phyloP scores from a whole-genome alignment of 148 eudicot species.

The Nyssa sinensis region DNA sequence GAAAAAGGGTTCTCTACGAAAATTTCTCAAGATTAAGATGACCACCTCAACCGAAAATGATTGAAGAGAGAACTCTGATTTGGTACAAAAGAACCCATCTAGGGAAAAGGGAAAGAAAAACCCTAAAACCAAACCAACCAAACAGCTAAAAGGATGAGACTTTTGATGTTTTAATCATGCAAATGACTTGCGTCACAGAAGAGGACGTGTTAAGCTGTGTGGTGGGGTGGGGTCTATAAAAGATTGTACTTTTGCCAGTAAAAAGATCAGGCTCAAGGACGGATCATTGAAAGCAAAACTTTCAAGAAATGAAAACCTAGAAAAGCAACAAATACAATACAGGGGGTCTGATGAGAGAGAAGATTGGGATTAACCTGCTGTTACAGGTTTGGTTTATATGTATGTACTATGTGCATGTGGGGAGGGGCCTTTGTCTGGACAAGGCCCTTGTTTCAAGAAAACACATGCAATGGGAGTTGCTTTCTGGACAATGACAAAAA shows the following conservation, averaged over 20 bases:
- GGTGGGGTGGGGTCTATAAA: slow-evolving; percentile 12
- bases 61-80: neutral
- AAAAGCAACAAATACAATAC: neutral
- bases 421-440: neutral
- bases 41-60: slow-evolving; percentile 16
- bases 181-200: slow-evolving; percentile 6
- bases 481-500: neutral
- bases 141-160: slow-evolving; percentile 8
- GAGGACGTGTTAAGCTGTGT: neutral
- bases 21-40: slow-evolving; percentile 9
- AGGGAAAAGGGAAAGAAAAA: neutral
- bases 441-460: slow-evolving; percentile 15
- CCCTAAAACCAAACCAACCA: neutral
- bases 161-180: slow-evolving; percentile 6
- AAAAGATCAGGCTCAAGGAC: neutral
- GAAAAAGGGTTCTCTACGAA: neutral
- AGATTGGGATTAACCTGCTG: neutral
- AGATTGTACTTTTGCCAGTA: slow-evolving; percentile 6
- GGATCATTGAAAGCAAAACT: slow-evolving; percentile 3
- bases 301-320: slow-evolving; percentile 7
- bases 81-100: neutral
- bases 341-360: neutral
- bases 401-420: neutral
- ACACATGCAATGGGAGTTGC: slow-evolving; percentile 5
- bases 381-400: neutral